phyloP scores from a whole-genome alignment of 805 yeast species.

The Debaryomyces prosopidis region DNA sequence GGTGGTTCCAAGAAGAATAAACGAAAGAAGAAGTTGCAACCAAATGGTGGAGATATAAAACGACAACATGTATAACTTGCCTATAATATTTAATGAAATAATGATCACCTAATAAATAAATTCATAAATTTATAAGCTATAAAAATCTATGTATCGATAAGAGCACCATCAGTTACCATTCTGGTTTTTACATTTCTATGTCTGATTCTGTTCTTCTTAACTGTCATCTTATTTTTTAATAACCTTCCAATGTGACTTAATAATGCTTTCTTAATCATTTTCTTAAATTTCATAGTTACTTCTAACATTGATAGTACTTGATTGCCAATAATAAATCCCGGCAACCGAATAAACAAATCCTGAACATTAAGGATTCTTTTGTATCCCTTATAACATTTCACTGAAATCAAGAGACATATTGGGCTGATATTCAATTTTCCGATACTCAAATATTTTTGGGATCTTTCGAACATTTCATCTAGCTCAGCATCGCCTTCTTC shows the following conservation, averaged over 20 bases:
- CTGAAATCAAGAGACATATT: constrained; percentile 33
- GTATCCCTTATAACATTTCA: constrained; percentile 34
- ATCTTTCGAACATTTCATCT: constrained; percentile 70
- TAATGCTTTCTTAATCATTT: constrained; percentile 30
- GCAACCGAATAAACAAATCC: constrained; percentile 33
- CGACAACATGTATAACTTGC: constrained; percentile 31
- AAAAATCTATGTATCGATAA: background rate
- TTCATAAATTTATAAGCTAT: too few species aligned
- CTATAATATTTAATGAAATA: too few species aligned
- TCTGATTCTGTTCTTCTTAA: constrained; percentile 6
- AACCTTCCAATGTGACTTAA: constrained; percentile 37
- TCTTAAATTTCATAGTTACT: constrained; percentile 32
- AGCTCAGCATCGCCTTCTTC: constrained; percentile 27
- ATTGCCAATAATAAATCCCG: constrained; percentile 31
- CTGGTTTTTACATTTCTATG: too few species aligned
- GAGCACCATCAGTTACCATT: too few species aligned
- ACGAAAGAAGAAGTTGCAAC: constrained; percentile 42
- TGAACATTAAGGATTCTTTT: constrained; percentile 38
- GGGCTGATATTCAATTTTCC: constrained; percentile 46
- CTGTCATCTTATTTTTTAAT: constrained; percentile 31
- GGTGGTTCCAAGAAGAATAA: constrained; percentile 28
- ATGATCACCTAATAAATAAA: too few species aligned
- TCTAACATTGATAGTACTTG: constrained; percentile 36
- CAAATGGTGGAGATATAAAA: constrained; percentile 33
- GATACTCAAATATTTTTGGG: constrained; percentile 71